phyloP scores from a whole-genome alignment of 768 basidiomycete species.

The Termitomyces sp. region DNA sequence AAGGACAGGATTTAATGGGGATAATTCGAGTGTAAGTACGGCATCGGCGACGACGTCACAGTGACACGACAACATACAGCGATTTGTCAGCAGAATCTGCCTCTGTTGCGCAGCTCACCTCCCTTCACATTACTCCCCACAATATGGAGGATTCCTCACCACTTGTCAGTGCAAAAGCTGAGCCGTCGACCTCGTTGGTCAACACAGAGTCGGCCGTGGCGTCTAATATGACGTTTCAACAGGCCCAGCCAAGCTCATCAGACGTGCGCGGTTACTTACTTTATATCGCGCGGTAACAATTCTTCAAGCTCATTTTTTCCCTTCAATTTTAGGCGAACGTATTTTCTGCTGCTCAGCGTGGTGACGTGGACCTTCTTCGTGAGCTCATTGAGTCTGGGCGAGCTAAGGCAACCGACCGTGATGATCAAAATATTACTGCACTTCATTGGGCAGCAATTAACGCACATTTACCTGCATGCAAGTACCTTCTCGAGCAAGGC shows the following conservation, averaged over 20 bases:
- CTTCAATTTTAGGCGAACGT: conserved; percentile 48
- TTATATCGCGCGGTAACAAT: background rate
- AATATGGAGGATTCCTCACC: conserved; percentile 33
- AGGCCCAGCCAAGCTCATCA: conserved; percentile 31
- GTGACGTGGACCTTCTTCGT: conserved; percentile 65
- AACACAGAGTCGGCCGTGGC: conserved; percentile 43
- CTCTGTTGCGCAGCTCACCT: background rate
- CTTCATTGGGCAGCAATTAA: conserved; percentile 99
- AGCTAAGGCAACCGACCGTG: conserved; percentile 72
- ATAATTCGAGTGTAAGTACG: too few relatives aligned
- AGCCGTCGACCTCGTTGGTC: conserved; percentile 47
- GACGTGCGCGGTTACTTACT: conserved; percentile 30
- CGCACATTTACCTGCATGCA: conserved; percentile 86
- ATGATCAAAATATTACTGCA: conserved; percentile 90
- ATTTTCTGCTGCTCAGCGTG: conserved; percentile 84
- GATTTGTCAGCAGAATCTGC: conserved; percentile 2
- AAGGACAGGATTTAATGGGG: too few relatives aligned
- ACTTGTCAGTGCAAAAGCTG: conserved; percentile 44
- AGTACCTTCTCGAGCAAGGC: conserved; percentile 85
- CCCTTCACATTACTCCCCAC: background rate
- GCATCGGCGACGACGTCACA: too few relatives aligned
- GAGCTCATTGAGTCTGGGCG: conserved; percentile 68
- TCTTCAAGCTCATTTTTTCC: background rate
- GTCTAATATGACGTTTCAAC: conserved; percentile 44
- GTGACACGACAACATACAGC: too few relatives aligned